Base-by-base conservation (phyloP, 176 grass and related monocot species). In the Alopecurus myosuroides region DNA sequence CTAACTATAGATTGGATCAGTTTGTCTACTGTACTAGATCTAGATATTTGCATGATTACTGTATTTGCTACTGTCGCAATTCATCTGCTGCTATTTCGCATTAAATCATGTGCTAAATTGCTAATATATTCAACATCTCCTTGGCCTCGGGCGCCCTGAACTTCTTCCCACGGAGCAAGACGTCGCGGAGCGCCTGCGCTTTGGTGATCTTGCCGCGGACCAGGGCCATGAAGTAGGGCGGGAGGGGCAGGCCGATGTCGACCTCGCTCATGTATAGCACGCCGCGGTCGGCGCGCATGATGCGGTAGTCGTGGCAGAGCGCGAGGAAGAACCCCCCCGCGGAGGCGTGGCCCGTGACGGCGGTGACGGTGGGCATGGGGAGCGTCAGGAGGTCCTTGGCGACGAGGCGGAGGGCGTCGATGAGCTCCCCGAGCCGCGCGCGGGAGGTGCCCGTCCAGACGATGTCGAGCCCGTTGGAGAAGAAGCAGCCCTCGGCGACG, bases 401-500 rank as follows among this genome's bases (percentile, higher is more conserved):
- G n/a, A n/a, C n/a, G n/a, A n/a, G n/a, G n/a, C n/a, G n/a, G n/a
- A n/a, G n/a, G n/a, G n/a, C n/a, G n/a, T n/a, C n/a, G n/a, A n/a
- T n/a, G n/a, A n/a, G n/a, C n/a, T n/a, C n/a, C n/a, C n/a, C n/a
- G n/a, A n/a, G n/a, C n/a, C n/a, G n/a, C n/a, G n/a, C n/a, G n/a
- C n/a, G n/a, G n/a, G n/a, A n/a, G n/a, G n/a, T n/a, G n/a, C n/a
- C n/a, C n/a, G n/a, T n/a, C n/a, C n/a, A 94, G 30, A 76, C 90
- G 50, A 93, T 78, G 77, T 95, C 95, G 5, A 98, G 90, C 1
- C 95, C 95, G 77, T 98, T 98, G 80, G 95, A 98, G 89, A 98
- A 98, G 89, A 98, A 98, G 5, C 91, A 89, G 45, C 93, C 95
- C 86, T 98, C 95, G 44, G 80, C 91, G 64, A 87, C 83, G 31